Conservation (phyloP, 257 asterid species). For the Solanum chmielewskii region DNA sequence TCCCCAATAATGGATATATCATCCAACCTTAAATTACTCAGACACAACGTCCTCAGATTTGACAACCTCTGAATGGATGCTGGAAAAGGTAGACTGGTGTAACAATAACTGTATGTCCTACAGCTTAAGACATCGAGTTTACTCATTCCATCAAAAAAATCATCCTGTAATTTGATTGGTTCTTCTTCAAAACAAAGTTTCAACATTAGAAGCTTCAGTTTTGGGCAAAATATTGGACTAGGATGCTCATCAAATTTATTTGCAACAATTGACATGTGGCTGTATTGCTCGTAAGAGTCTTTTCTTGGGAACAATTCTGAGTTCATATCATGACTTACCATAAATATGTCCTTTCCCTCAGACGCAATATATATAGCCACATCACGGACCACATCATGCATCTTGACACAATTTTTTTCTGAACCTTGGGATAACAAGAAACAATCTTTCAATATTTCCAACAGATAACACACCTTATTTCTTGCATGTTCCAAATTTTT, state of each 20-base stretch:
- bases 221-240: not conserved
- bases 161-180: not conserved
- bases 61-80: not conserved
- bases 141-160: not conserved
- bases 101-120: not conserved
- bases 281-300: not conserved
- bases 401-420: not conserved
- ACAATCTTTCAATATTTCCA: not conserved
- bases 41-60: not conserved
- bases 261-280: not conserved
- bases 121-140: not conserved
- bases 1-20: not conserved
- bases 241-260: not conserved
- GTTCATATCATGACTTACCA: not conserved
- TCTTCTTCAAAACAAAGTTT: not conserved
- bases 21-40: not conserved
- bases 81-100: not conserved
- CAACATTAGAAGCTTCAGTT: not conserved
- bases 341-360: not conserved
- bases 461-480: not conserved
- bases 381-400: not conserved
- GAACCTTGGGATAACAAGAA: not conserved
- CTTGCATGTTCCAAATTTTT: not conserved
- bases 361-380: not conserved
- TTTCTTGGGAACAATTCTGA: not conserved